A percentile compares a stretch with the other conserved stretches of the same genome.
These are phyloP conservation scores for Helichrysum umbraculigerum DNA, from an alignment of 129 eudicot species.

Conservation along the genomic window DNA sequence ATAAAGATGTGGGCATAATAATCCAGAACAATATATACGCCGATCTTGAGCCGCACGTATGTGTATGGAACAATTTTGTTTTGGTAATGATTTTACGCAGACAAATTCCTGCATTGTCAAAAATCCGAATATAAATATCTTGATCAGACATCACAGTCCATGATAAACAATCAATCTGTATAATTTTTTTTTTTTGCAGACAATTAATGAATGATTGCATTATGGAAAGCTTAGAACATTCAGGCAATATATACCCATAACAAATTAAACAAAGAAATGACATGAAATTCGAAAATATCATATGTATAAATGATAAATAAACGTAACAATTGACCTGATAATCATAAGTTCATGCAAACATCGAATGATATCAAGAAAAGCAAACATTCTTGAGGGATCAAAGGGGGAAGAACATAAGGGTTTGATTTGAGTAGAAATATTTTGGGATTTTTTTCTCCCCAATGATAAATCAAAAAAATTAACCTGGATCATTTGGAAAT, in stretches of 20 bases:
- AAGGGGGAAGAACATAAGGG: slow-evolving; percentile 19
- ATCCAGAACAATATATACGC: slow-evolving; percentile 16
- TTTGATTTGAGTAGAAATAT: slow-evolving; percentile 22
- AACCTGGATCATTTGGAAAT: slow-evolving; percentile 27
- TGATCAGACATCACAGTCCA: slow-evolving; percentile 16
- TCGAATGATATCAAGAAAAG: slow-evolving; percentile 11
- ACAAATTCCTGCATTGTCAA: slow-evolving; percentile 19
- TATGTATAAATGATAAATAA: background rate
- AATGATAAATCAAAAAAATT: slow-evolving; percentile 16
- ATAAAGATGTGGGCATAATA: slow-evolving; percentile 32
- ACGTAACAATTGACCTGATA: slow-evolving; percentile 5
- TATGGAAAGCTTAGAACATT: background rate
- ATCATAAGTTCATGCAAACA: slow-evolving; percentile 16
- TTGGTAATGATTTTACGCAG: background rate
- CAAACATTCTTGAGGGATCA: background rate
- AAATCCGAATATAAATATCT: slow-evolving; percentile 3
- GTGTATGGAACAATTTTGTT: background rate
- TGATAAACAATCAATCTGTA: background rate
- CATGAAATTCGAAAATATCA: background rate
- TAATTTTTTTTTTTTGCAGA: background rate
- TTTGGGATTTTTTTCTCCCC: slow-evolving; percentile 21
- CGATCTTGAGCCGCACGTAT: slow-evolving; percentile 1
- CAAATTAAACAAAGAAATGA: background rate
- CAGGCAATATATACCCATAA: background rate
- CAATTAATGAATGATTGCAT: background rate